Conservation (phyloP, 2,329 filamentous ascomycete genomes). For the Penicillium paneum region DNA sequence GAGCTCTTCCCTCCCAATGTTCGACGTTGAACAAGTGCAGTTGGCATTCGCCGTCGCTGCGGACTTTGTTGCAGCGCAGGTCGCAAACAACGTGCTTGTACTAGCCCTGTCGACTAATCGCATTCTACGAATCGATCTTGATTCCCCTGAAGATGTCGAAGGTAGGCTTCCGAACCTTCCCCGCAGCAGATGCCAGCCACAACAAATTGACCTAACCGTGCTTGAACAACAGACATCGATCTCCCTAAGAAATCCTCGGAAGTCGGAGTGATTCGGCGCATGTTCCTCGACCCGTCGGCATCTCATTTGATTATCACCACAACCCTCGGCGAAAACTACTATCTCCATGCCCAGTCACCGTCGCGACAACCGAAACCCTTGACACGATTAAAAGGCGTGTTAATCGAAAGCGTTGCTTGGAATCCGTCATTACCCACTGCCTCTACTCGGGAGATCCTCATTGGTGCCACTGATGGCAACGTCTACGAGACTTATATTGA, state of each 20-base stretch:
- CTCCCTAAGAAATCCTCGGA: constrained; percentile 90
- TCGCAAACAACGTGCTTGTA: constrained; percentile 94
- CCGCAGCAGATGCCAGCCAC: constrained; percentile 10
- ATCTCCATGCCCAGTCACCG: constrained; percentile 80
- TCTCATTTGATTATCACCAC: constrained; percentile 92
- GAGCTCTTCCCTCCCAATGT: constrained; percentile 72
- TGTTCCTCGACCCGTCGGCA: constrained; percentile 96
- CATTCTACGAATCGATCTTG: constrained; percentile 89
- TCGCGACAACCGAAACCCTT: constrained; percentile 78
- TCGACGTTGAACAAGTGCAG: constrained; percentile 88
- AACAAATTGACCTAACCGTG: constrained; percentile 15
- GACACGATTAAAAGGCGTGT: constrained; percentile 76
- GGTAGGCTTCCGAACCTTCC: constrained; percentile 49
- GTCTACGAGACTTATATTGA: constrained; percentile 96
- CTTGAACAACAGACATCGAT: constrained; percentile 73
- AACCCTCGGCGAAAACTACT: constrained; percentile 91
- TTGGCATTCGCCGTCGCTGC: constrained; percentile 92
- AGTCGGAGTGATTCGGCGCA: constrained; percentile 84
- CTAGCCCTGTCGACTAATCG: constrained; percentile 88
- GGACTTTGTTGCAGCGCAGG: constrained; percentile 93
- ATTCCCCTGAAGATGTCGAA: constrained; percentile 92
- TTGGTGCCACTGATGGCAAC: constrained; percentile 89
- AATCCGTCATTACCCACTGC: constrained; percentile 89
- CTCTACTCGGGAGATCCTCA: constrained; percentile 87
- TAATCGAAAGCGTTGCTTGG: constrained; percentile 89